phyloP scores from a whole-genome alignment of 345 rosid genomes.

The Ceriops zippeliana region DNA sequence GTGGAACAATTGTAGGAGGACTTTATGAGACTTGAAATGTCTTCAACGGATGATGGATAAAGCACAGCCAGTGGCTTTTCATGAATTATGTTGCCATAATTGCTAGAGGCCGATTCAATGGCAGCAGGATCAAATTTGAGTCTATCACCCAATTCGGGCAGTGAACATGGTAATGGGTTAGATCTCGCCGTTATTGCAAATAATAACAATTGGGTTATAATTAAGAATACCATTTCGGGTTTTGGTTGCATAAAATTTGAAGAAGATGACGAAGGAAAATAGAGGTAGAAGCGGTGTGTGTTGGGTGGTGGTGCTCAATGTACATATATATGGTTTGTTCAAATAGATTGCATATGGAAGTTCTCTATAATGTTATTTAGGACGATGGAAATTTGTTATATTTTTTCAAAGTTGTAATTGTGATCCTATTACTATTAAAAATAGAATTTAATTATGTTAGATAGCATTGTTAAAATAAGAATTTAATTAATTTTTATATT shows the following conservation, averaged over 20 bases:
- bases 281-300: no score
- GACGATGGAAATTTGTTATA: no score
- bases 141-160: slow-evolving; percentile 1
- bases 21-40: slow-evolving; percentile 7
- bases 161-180: background rate
- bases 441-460: no score
- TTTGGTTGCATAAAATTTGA: background rate
- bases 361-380: no score
- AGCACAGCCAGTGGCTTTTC: slow-evolving; percentile 22
- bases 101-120: slow-evolving; percentile 10
- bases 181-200: background rate
- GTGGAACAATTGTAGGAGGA: slow-evolving; percentile 16
- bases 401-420: no score
- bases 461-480: no score
- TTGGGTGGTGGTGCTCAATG: no score
- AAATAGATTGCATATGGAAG: no score
- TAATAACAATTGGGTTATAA: background rate
- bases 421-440: no score
- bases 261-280: no score
- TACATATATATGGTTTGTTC: no score
- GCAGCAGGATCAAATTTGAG: slow-evolving; percentile 8
- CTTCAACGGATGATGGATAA: slow-evolving; percentile 13
- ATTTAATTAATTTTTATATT: no score
- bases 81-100: slow-evolving; percentile 28
- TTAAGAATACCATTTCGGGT: background rate